Evolutionary conservation across 2,329 filamentous ascomycete genomes (phyloP).

Genomic region (Monosporascus sp.): DNA sequence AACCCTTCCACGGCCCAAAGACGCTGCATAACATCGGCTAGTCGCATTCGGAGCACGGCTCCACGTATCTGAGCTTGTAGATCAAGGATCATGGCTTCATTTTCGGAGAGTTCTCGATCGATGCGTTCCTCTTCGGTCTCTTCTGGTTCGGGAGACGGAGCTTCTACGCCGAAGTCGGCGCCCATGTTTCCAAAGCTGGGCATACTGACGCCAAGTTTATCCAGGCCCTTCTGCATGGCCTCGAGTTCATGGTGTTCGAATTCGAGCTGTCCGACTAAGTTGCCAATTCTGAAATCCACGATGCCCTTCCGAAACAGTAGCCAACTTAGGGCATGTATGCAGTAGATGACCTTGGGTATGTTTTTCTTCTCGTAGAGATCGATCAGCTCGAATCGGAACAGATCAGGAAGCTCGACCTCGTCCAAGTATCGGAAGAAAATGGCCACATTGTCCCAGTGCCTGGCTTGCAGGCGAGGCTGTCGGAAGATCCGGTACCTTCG

Average conservation of each 20-base stretch:
- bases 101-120: conserved; percentile 73
- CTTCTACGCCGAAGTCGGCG: conserved; percentile 86
- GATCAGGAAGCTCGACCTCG: conserved; percentile 84
- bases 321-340: conserved; percentile 95
- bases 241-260: conserved; percentile 98
- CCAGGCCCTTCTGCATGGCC: conserved; percentile 92
- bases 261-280: conserved; percentile 90
- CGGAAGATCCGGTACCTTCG: conserved; percentile 77
- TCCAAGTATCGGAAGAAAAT: conserved; percentile 92
- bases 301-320: conserved; percentile 93
- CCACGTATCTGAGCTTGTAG: conserved; percentile 84
- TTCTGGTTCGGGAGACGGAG: conserved; percentile 64
- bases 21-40: conserved; percentile 79
- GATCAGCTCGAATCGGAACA: conserved; percentile 95
- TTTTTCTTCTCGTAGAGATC: conserved; percentile 99
- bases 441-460: conserved; percentile 97
- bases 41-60: conserved; percentile 67
- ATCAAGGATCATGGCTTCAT: conserved; percentile 66
- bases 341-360: conserved; percentile 98
- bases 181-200: conserved; percentile 97
- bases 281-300: conserved; percentile 92
- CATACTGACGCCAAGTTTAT: conserved; percentile 93
- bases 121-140: conserved; percentile 90
- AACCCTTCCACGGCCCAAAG: conserved; percentile 82
- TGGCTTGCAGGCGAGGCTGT: conserved; percentile 78